Evolutionary conservation across 1,284 basidiomycete genomes (phyloP), one percentile per base, ranked within the genome.

Genomic region (Boletus mariae): DNA sequence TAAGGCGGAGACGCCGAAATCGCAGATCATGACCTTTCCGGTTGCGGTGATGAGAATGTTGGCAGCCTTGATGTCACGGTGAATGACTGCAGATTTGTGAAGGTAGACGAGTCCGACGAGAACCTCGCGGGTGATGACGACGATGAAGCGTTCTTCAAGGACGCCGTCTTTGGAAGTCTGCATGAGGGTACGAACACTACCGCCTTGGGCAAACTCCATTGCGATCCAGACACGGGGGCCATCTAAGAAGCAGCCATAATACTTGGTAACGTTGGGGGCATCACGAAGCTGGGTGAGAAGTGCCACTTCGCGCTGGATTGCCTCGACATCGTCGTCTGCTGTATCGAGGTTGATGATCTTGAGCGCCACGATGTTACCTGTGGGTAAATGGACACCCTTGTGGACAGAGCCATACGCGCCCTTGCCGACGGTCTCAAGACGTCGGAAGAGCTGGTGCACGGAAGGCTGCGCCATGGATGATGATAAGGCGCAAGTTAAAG

Each of bases 291-390:
- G 92, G 48, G 91, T 90, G 31, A 99, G 79, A 45, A 99, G 84
- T 7, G 93, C 87, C 20, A 99, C 94, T 73, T 99, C 97, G 58
- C 91, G 88, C 72, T 98, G 96, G 53, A 99, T 98, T 71, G 97
- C 96, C 45, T 80, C 90, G 25, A 98, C 94, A 70, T 99, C 97
- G 71, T 98, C 95, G 69, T 95, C 94, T 50, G 92, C 86, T 15
- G 92, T 97, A 73, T 99, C 97, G 58, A 99, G 86, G 70, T 99
- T 94, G 76, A 99, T 98, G 68, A 99, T 96, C 75, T 99, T 98
- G 73, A 98, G 85, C 13, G 94, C 95, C 15, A 98, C 92, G 47
- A 94, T 80, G 51, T 92, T 90, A 15, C 92, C 90, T 0, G 91
- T 87, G 1, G 86, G 80, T 43, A 91, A 78, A 61, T 97, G 90